Evolutionary conservation across 495 filamentous ascomycete genomes (phyloP).

Genomic region (Annulohypoxylon nitens): DNA sequence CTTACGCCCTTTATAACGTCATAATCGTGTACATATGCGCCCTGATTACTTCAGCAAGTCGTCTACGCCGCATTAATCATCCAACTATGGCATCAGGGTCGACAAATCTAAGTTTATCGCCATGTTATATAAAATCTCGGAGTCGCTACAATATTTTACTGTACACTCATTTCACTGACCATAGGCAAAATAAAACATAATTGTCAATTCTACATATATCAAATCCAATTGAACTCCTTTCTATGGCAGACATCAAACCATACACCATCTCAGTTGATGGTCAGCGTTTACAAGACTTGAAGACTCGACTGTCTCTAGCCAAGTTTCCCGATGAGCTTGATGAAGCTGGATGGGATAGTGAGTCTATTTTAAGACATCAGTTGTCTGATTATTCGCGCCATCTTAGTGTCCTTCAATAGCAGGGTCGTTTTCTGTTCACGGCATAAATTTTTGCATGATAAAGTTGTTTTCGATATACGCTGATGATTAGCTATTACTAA

Average conservation of each 20-base stretch:
- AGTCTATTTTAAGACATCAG: slow-evolving; percentile 22
- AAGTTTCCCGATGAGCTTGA: slow-evolving; percentile 54
- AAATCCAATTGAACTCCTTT: not conserved
- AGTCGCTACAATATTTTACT: not conserved
- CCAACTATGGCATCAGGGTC: not conserved
- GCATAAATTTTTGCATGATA: not conserved
- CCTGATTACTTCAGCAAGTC: slow-evolving; percentile 20
- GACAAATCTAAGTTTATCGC: not conserved
- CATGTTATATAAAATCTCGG: slow-evolving; percentile 27
- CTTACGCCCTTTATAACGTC: slow-evolving; percentile 42
- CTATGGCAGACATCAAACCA: slow-evolving; percentile 52
- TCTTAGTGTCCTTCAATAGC: not conserved
- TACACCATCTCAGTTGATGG: slow-evolving; percentile 53
- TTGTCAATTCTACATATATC: not conserved
- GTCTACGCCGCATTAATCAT: slow-evolving; percentile 13
- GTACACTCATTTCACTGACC: not conserved
- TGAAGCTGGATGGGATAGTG: slow-evolving; percentile 53
- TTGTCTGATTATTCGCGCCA: not conserved
- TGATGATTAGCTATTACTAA: not conserved
- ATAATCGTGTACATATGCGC: slow-evolving; percentile 20
- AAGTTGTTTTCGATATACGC: not conserved
- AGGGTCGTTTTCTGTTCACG: not conserved
- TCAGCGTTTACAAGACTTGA: slow-evolving; percentile 47
- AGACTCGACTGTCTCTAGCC: slow-evolving; percentile 50
- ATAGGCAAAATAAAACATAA: not conserved